Conservation (phyloP, 176 grass and related monocot genomes). For the Oryza brachyantha region DNA sequence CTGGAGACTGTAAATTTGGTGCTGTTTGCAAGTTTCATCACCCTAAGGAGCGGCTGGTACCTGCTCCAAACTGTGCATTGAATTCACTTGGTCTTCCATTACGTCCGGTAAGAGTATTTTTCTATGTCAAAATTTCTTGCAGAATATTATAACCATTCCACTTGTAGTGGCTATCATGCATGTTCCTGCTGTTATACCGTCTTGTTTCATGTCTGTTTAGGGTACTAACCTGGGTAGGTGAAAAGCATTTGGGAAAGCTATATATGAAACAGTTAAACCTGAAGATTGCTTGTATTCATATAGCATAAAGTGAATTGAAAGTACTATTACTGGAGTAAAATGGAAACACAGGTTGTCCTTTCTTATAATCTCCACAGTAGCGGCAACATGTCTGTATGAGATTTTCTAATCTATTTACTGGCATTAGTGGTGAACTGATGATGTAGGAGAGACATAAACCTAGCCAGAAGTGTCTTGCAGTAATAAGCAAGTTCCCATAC, state of each 20-base stretch:
- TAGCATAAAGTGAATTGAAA: not conserved
- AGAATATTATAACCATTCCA: not conserved
- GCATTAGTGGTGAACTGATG: not conserved
- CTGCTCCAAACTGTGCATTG: conserved; percentile 71
- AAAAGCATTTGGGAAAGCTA: not conserved
- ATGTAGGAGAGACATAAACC: not conserved
- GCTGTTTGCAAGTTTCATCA: conserved; percentile 93
- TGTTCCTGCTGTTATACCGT: not conserved
- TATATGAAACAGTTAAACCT: not conserved
- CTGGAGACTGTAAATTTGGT: conserved; percentile 94
- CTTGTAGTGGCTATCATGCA: not conserved
- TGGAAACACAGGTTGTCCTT: not conserved
- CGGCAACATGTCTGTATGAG: not conserved
- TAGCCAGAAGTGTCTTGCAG: not conserved
- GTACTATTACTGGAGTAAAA: not conserved
- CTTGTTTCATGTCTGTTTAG: not conserved
- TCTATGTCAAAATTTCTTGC: not conserved
- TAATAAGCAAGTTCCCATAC: not conserved
- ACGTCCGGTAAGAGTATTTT: conserved; percentile 56
- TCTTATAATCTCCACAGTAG: not conserved
- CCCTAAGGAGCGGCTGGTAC: conserved; percentile 69
- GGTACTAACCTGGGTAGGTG: not conserved
- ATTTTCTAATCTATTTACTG: not conserved
- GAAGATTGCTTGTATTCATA: not conserved
- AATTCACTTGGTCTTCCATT: conserved; percentile 72